phyloP scores from a whole-genome alignment of 2,329 filamentous ascomycete genomes.

The Nannizzia gypsea region DNA sequence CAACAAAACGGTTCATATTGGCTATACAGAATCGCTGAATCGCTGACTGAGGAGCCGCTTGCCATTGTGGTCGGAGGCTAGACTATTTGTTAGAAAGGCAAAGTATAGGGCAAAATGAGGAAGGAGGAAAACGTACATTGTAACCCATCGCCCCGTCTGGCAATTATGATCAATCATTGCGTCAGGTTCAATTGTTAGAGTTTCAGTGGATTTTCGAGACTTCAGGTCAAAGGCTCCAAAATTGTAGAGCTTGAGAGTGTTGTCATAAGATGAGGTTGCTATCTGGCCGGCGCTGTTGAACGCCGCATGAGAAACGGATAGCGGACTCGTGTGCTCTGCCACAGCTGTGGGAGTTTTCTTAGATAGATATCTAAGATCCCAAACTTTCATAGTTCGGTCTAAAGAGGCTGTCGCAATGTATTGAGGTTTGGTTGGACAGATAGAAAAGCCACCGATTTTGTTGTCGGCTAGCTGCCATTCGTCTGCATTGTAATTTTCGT shows the following conservation, averaged over 20 bases:
- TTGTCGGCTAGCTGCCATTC: conserved; percentile 72
- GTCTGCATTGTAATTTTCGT: conserved; percentile 43
- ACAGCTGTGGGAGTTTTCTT: conserved; percentile 54
- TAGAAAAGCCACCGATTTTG: conserved; percentile 88
- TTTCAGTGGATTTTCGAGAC: conserved; percentile 48
- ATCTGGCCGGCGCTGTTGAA: conserved; percentile 78
- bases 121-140: conserved; percentile 45
- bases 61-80: conserved; percentile 77
- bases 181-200: conserved; percentile 57
- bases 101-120: neutral
- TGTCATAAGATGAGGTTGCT: conserved; percentile 87
- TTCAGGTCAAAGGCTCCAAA: conserved; percentile 48
- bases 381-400: conserved; percentile 79
- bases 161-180: conserved; percentile 75
- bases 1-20: conserved; percentile 96
- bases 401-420: conserved; percentile 80
- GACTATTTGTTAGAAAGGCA: conserved; percentile 8
- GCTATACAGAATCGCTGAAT: conserved; percentile 84
- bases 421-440: conserved; percentile 69
- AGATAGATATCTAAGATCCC: conserved; percentile 73
- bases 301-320: conserved; percentile 85
- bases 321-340: conserved; percentile 66
- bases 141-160: conserved; percentile 90
- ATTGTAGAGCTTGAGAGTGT: conserved; percentile 86
- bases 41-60: conserved; percentile 61